Conservation (phyloP, 768 basidiomycete genomes). For the Suillus occidentalis region DNA sequence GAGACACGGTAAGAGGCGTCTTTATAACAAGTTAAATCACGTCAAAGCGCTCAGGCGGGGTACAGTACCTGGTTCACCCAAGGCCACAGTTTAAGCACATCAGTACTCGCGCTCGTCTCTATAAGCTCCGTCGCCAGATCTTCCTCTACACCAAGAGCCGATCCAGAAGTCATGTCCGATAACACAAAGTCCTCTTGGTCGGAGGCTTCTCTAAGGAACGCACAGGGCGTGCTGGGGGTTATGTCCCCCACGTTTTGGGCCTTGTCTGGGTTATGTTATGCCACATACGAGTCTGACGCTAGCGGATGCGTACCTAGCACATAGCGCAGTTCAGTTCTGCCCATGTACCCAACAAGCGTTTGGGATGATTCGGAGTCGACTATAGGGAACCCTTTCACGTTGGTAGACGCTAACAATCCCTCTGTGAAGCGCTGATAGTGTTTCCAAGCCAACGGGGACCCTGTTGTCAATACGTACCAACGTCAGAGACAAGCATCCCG, state of each 20-base stretch:
- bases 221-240: conserved; percentile 64
- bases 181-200: conserved; percentile 54
- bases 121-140: conserved; percentile 67
- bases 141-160: conserved; percentile 62
- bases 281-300: not conserved
- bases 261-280: conserved; percentile 52
- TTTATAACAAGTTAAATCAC: conserved; percentile 30
- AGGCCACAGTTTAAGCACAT: conserved; percentile 71
- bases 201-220: conserved; percentile 55
- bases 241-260: conserved; percentile 64
- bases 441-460: not conserved
- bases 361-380: conserved; percentile 59
- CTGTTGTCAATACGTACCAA: conserved; percentile 79
- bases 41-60: not conserved
- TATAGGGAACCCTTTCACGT: conserved; percentile 91
- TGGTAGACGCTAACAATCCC: conserved; percentile 63
- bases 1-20: conserved; percentile 93
- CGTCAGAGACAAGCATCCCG: conserved; percentile 73
- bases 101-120: conserved; percentile 55
- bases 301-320: conserved; percentile 64
- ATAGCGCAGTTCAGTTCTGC: conserved; percentile 79
- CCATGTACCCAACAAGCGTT: conserved; percentile 84
- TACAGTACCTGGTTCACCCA: conserved; percentile 89
- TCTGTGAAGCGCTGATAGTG: conserved; percentile 46
- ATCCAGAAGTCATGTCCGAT: conserved; percentile 42